Conservation (phyloP, 768 basidiomycete species). For the Suillus lakei region DNA sequence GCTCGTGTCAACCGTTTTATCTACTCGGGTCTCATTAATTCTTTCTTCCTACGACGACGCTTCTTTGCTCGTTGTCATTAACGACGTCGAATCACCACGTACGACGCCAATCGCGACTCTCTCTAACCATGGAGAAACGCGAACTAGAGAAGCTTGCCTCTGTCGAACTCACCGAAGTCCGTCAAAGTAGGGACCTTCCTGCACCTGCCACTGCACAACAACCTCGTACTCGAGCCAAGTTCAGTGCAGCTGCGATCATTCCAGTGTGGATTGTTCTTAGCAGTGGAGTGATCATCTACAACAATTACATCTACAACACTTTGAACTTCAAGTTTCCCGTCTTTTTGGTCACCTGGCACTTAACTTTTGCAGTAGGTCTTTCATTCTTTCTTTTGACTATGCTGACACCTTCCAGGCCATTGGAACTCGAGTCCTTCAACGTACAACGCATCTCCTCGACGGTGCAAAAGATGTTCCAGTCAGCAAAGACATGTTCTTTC, state of each 20-base stretch:
- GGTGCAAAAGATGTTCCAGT: conserved; percentile 80
- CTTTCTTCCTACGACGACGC: neutral
- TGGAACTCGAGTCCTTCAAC: conserved; percentile 84
- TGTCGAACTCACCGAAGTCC: conserved; percentile 15
- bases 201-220: conserved; percentile 46
- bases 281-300: conserved; percentile 93
- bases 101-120: neutral
- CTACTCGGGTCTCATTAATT: neutral
- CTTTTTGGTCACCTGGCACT: conserved; percentile 90
- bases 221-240: conserved; percentile 48
- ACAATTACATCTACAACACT: conserved; percentile 87
- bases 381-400: conserved; percentile 3
- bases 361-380: conserved; percentile 63
- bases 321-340: conserved; percentile 89
- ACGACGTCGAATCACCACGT: neutral
- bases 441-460: conserved; percentile 82
- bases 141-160: neutral
- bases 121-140: neutral
- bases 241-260: conserved; percentile 75
- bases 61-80: neutral
- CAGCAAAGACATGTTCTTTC: conserved; percentile 76
- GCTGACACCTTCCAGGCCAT: conserved; percentile 52
- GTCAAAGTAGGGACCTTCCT: conserved; percentile 8
- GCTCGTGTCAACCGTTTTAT: neutral
- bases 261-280: conserved; percentile 93